Base-by-base conservation (phyloP, 2,329 filamentous ascomycete genomes). In the Trichoderma simmonsii region DNA sequence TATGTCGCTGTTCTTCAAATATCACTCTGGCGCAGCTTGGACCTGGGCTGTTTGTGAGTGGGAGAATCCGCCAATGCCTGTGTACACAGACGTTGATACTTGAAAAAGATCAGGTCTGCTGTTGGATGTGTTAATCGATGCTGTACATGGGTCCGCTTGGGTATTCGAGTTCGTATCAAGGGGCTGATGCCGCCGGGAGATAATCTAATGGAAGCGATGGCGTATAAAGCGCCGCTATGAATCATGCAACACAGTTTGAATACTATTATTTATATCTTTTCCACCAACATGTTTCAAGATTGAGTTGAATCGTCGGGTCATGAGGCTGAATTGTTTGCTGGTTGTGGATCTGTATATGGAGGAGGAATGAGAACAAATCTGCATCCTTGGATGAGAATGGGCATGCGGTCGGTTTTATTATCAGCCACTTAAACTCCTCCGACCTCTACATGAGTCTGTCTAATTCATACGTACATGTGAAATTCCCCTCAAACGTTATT, bases 21-120 rank as follows among this genome's bases (percentile, higher is more conserved):
- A 82, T 71, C 71, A 79, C 65, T 76, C 80, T 7, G 81, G 81
- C 68, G 80, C 81, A n/a, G 80, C 80, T 18, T 83, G 81, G 81
- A 77, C 79, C 43, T 82, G 81, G 81, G 76, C 79, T 36, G 79
- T 82, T 34, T 80, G 76, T 64, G 77, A 80, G 43, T 73, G 78
- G 26, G 78, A 81, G 6, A 56, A 73, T n/a, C 80, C 81, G n/a
- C 75, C 73, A 8, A 77, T 83, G 63, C 77, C 82, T 72, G 76
- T 80, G 71, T 83, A 81, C 66, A 82, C 78, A 63, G 81, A 83
- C 72, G 30, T 72, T 71, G 54, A 60, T 54, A 5, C 0, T 36
- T 12, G 12, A 3, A 18, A 11, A 3, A 57, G 18, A 6, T 18
- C 14, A 21, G 28, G 14, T 43, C 3, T 24, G 14, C 14, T 39